These are phyloP conservation scores for Astragalus glycyphyllos DNA, from an alignment of 306 rosid genomes.

Conservation along the genomic window DNA sequence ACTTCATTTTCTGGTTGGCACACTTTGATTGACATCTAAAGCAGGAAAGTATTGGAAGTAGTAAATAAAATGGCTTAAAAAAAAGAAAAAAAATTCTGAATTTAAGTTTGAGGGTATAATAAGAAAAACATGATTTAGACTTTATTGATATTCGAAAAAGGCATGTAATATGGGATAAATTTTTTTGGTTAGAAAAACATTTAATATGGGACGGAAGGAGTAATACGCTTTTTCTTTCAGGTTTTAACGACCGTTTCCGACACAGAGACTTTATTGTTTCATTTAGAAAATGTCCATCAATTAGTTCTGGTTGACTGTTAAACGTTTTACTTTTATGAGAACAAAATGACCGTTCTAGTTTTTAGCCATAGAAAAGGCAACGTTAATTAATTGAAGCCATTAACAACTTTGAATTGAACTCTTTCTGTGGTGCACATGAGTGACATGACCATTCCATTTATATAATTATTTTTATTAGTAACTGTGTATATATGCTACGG, in stretches of 20 bases:
- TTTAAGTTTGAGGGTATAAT: too few relatives aligned
- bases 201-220: too few relatives aligned
- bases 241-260: background rate
- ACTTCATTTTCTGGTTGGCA: too few relatives aligned
- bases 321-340: background rate
- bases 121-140: too few relatives aligned
- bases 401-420: constrained; percentile 13
- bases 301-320: constrained; percentile 1
- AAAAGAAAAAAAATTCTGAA: too few relatives aligned
- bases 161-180: too few relatives aligned
- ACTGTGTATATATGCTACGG: background rate
- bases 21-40: too few relatives aligned
- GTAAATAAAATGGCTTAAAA: too few relatives aligned
- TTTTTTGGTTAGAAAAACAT: too few relatives aligned
- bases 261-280: background rate
- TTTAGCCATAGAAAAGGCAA: constrained; percentile 1
- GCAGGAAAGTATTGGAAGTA: too few relatives aligned
- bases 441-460: background rate
- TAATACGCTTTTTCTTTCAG: background rate
- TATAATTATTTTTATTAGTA: background rate
- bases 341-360: background rate
- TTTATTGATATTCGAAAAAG: too few relatives aligned
- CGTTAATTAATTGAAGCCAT: background rate
- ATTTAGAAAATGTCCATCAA: background rate
- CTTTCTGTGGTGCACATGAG: constrained; percentile 17